These are phyloP conservation scores for Spiraea crenata DNA, from an alignment of 331 rosid species.

Conservation along the genomic window DNA sequence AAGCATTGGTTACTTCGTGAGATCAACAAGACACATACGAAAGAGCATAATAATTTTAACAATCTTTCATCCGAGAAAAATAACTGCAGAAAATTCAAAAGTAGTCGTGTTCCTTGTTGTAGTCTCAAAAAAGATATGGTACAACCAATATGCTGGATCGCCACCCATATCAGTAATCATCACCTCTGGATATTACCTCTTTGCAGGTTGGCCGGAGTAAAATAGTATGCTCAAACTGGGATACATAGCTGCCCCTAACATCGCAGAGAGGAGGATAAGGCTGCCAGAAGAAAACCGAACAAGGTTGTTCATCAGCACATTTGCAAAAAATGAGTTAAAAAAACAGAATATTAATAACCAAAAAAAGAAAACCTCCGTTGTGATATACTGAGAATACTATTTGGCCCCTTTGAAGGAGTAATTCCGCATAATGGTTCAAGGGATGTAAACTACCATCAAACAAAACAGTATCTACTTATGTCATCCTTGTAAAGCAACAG, in stretches of 20 bases:
- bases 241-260: conserved; percentile 82
- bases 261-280: conserved; percentile 89
- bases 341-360: neutral
- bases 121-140: neutral
- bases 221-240: conserved; percentile 94
- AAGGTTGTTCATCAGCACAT: neutral
- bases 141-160: neutral
- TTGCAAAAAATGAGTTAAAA: neutral
- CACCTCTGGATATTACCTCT: conserved; percentile 94
- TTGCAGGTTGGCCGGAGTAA: conserved; percentile 93
- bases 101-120: neutral
- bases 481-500: neutral
- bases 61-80: neutral
- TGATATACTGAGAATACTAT: neutral
- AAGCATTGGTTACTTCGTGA: neutral
- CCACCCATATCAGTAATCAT: conserved; percentile 52
- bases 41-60: neutral
- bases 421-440: too few relatives aligned
- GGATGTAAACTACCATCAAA: neutral
- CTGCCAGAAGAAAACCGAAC: conserved; percentile 37
- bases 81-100: neutral
- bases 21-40: neutral
- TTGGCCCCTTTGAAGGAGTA: too few relatives aligned
- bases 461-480: neutral
- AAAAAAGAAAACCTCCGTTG: neutral